Base-by-base conservation (phyloP, 129 eudicot species). In the Lonicera japonica region DNA sequence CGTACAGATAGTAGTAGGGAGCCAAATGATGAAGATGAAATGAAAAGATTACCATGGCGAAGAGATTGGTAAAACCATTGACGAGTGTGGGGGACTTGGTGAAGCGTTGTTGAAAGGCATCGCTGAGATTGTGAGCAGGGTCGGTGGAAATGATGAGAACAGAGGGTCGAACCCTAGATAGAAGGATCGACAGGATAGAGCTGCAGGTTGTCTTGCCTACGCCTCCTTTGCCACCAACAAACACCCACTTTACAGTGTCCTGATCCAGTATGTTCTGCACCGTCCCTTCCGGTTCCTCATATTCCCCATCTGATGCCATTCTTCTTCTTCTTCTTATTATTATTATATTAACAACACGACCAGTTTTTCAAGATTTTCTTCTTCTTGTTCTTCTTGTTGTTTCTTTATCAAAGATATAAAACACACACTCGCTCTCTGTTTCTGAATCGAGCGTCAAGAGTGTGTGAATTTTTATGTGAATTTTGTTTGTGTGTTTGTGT, bases 191-290 rank as follows among this genome's bases (percentile, higher is more conserved):
- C 38, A 92, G 62, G 20, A 88, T 92, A 1, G 96, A 92, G 78
- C 98, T 92, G 63, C 98, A 92, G 8, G 98, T 92, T 7, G 98
- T 92, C 73, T 92, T 92, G 0, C 98, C 98, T n/a, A 87, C 98
- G 18, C 98, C 98, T 8, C 98, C 98, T 65, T 92, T 92, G 18
- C 98, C 98, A 0, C 98, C 98, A 10, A 92, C 98, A 70, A 92
- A 92, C 0, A 92, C 96, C 98, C 98, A 92, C 60, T 88, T 92
- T 11, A 92, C 68, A 58, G 62, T 65, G 0, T 88, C 83, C 67
- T 92, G 98, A 17, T 92, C 92, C 20, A 92, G 71, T 14, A 92
- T 76, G 56, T 92, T 92, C 67, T 83, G 73, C 56, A 92, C 74
- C 58, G 96, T 75, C 1, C 91, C 95, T 77, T 82, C 95, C 9